phyloP scores from a whole-genome alignment of 352 stramenopile genomes.

The Phytophthora agathidicida region DNA sequence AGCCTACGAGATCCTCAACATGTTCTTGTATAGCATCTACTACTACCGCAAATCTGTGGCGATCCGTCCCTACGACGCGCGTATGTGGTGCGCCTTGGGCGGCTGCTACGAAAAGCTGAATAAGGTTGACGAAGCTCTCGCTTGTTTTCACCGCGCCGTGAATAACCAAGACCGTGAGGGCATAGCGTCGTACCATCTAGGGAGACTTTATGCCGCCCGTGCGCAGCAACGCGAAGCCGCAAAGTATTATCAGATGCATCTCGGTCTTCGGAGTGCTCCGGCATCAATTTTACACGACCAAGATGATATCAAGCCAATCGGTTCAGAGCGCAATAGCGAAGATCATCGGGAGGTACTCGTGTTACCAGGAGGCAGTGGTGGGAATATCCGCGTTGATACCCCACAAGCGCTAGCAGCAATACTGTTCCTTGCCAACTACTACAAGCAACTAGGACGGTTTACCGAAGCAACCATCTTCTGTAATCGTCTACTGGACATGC shows the following conservation, averaged over 20 bases:
- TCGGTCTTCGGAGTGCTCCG: constrained; percentile 49
- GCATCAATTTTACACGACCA: constrained; percentile 25
- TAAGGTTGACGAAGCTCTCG: constrained; percentile 72
- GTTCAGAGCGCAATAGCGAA: constrained; percentile 7
- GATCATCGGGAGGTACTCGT: constrained; percentile 30
- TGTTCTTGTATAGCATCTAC: constrained; percentile 98
- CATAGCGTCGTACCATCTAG: constrained; percentile 75
- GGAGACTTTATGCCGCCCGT: constrained; percentile 56
- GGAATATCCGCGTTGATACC: constrained; percentile 66
- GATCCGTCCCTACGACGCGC: constrained; percentile 95
- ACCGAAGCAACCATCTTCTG: constrained; percentile 69
- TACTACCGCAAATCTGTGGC: constrained; percentile 97
- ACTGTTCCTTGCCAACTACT: constrained; percentile 85
- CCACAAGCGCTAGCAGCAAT: constrained; percentile 66
- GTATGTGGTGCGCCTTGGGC: constrained; percentile 98
- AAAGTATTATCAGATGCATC: constrained; percentile 77
- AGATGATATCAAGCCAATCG: constrained; percentile 6
- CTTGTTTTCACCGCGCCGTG: constrained; percentile 78
- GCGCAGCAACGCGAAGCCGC: constrained; percentile 62
- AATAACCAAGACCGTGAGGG: constrained; percentile 80
- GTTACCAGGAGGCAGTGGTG: constrained; percentile 27
- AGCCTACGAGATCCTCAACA: constrained; percentile 99
- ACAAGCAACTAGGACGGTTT: constrained; percentile 72
- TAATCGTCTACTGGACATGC: constrained; percentile 77
- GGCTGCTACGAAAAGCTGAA: constrained; percentile 81